These are phyloP conservation scores for Tolypocladium guangdongense DNA, from an alignment of 2,329 filamentous ascomycete species.

Conservation along the genomic window DNA sequence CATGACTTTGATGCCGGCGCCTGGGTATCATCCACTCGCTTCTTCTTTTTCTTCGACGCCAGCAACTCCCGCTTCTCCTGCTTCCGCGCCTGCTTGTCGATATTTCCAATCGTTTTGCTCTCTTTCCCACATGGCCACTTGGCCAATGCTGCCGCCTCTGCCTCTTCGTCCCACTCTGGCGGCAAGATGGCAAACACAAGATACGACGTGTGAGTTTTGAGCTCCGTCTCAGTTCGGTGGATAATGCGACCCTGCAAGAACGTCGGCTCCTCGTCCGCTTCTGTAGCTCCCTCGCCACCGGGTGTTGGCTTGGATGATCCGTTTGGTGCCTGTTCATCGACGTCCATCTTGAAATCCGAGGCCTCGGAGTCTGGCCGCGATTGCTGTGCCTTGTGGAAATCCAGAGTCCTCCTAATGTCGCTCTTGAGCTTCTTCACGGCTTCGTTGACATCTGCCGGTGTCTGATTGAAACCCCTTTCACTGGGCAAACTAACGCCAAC, in stretches of 20 bases:
- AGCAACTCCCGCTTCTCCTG: slow-evolving; percentile 44
- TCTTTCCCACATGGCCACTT: slow-evolving; percentile 53
- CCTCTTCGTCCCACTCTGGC: slow-evolving; percentile 72
- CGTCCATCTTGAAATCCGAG: slow-evolving; percentile 29
- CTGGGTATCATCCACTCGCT: slow-evolving; percentile 13
- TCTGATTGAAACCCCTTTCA: slow-evolving; percentile 61
- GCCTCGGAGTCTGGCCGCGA: slow-evolving; percentile 14
- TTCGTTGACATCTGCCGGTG: slow-evolving; percentile 66
- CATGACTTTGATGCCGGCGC: not conserved
- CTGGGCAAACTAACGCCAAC: slow-evolving; percentile 54
- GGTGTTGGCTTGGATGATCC: not conserved
- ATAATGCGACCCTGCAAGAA: slow-evolving; percentile 70
- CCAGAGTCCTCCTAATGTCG: slow-evolving; percentile 58
- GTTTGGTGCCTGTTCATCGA: slow-evolving; percentile 17
- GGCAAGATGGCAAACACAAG: slow-evolving; percentile 86
- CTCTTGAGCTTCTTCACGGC: slow-evolving; percentile 62
- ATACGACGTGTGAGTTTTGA: slow-evolving; percentile 97
- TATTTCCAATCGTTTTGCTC: slow-evolving; percentile 38
- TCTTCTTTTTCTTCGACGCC: slow-evolving; percentile 34
- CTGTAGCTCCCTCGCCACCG: slow-evolving; percentile 4
- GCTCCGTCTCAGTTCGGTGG: slow-evolving; percentile 72
- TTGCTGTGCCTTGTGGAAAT: slow-evolving; percentile 42
- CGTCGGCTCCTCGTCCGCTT: slow-evolving; percentile 30
- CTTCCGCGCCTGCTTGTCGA: slow-evolving; percentile 44
- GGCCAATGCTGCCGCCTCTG: slow-evolving; percentile 58